Evolutionary conservation across 228 moss, liverwort and hornwort species (phyloP).

Genomic region (Sphagnum fallax): DNA sequence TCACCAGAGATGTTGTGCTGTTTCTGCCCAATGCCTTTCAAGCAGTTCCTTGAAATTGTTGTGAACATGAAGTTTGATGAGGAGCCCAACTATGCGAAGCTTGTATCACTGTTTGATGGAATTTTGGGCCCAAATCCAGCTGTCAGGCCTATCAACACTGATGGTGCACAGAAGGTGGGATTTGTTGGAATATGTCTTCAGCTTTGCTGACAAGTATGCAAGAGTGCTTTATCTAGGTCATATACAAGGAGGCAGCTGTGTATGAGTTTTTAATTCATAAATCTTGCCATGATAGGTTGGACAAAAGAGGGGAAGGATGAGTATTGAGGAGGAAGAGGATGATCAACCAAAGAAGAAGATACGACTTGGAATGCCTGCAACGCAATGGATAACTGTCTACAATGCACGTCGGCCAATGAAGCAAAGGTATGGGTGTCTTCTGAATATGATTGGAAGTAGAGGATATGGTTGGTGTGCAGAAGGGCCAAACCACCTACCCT

Average conservation of each 20-base stretch:
- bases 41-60: slow-evolving; percentile 92
- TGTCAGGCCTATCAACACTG: slow-evolving; percentile 94
- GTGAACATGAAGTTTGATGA: slow-evolving; percentile 99
- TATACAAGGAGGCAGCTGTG: too few species aligned
- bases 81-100: slow-evolving; percentile 91
- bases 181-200: too few species aligned
- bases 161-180: slow-evolving; percentile 87
- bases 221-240: too few species aligned
- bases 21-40: slow-evolving; percentile 93
- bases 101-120: slow-evolving; percentile 82
- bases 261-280: too few species aligned
- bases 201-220: too few species aligned
- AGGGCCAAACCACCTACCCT: too few species aligned
- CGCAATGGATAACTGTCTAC: slow-evolving; percentile 98
- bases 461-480: too few species aligned
- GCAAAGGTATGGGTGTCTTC: slow-evolving; percentile 50
- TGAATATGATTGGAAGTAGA: too few species aligned
- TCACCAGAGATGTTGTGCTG: slow-evolving; percentile 99
- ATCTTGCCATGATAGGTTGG: slow-evolving; percentile 60
- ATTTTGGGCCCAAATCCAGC: slow-evolving; percentile 86
- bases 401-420: slow-evolving; percentile 99
- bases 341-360: slow-evolving; percentile 99
- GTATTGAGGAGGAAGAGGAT: slow-evolving; percentile 92
- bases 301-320: slow-evolving; percentile 77
- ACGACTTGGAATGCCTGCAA: slow-evolving; percentile 95